Evolutionary conservation across 352 stramenopile genomes (phyloP).

Genomic region (Elongisporangium undulatum): DNA sequence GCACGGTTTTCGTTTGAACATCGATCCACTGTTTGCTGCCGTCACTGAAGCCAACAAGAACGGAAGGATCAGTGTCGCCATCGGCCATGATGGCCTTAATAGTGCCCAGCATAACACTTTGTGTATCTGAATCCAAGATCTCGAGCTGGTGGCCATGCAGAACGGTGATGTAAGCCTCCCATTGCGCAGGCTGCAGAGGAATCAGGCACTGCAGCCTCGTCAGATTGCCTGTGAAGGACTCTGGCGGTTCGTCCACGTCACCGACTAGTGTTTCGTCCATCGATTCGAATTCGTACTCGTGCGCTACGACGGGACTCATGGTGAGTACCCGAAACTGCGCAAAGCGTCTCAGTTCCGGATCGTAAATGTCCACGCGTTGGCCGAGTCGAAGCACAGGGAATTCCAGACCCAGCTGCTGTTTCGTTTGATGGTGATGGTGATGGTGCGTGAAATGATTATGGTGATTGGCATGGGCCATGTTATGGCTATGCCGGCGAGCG

Average conservation of each 20-base stretch:
- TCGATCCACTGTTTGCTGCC: constrained; percentile 20
- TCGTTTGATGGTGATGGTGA: constrained; percentile 4
- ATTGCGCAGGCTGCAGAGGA: constrained; percentile 16
- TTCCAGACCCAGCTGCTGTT: constrained; percentile 2
- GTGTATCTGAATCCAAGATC: constrained; percentile 16
- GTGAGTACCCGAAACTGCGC: constrained; percentile 21
- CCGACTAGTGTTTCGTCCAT: neutral
- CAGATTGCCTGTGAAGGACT: constrained; percentile 8
- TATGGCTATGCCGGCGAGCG: neutral
- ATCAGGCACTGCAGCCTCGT: constrained; percentile 18
- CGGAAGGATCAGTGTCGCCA: constrained; percentile 4
- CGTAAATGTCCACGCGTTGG: constrained; percentile 24
- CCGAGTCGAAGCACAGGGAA: constrained; percentile 13
- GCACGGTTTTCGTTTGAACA: constrained; percentile 17
- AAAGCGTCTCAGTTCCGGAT: constrained; percentile 18
- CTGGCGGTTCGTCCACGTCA: neutral
- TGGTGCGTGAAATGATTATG: constrained; percentile 8
- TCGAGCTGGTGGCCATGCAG: constrained; percentile 21
- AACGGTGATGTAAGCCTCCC: constrained; percentile 12
- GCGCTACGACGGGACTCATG: constrained; percentile 6
- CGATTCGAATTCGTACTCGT: constrained; percentile 24
- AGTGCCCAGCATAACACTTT: constrained; percentile 17
- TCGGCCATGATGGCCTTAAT: constrained; percentile 11
- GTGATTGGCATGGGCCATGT: neutral
- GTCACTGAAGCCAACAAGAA: constrained; percentile 26